Conservation (phyloP, 2,329 filamentous ascomycete genomes). For the Pseudogymnoascus sp. region DNA sequence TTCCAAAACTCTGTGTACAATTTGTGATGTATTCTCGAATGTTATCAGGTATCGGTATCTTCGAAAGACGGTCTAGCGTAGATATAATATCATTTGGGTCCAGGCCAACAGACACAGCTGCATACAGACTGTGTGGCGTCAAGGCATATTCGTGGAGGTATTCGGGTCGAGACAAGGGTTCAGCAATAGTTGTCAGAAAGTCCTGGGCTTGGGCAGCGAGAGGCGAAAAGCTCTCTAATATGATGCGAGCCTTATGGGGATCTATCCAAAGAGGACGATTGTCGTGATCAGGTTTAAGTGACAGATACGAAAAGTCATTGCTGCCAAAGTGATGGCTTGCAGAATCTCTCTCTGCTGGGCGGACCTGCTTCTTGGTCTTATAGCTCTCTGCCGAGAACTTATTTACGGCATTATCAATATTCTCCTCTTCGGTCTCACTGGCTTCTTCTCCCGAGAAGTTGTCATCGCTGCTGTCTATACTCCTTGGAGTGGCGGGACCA, state of each 20-base stretch:
- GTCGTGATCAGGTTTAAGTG: constrained; percentile 79
- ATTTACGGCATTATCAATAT: constrained; percentile 52
- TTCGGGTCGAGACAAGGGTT: constrained; percentile 81
- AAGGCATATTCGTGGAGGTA: constrained; percentile 92
- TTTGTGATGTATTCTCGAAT: constrained; percentile 68
- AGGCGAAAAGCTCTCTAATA: constrained; percentile 89
- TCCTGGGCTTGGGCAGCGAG: constrained; percentile 82
- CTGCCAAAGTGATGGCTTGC: constrained; percentile 30
- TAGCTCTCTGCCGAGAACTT: constrained; percentile 43
- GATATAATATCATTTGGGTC: constrained; percentile 84
- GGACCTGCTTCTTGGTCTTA: constrained; percentile 17
- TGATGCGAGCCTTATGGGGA: constrained; percentile 75
- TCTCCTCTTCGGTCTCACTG: constrained; percentile 44
- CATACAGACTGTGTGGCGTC: constrained; percentile 88
- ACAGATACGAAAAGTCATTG: constrained; percentile 67
- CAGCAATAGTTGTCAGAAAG: constrained; percentile 91
- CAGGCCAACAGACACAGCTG: constrained; percentile 89
- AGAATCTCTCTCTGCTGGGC: constrained; percentile 22
- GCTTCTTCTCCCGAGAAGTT: constrained; percentile 43
- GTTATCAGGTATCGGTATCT: constrained; percentile 75
- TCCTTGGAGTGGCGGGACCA: constrained; percentile 52
- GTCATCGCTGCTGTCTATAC: constrained; percentile 47
- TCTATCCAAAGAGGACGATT: constrained; percentile 94
- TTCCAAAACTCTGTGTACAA: constrained; percentile 86
- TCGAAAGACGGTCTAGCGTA: constrained; percentile 79